A percentile compares a stretch with the other conserved stretches of the same genome.
Evolutionary conservation across 805 yeast genomes (phyloP).

Genomic region (Metschnikowia continentalis): DNA sequence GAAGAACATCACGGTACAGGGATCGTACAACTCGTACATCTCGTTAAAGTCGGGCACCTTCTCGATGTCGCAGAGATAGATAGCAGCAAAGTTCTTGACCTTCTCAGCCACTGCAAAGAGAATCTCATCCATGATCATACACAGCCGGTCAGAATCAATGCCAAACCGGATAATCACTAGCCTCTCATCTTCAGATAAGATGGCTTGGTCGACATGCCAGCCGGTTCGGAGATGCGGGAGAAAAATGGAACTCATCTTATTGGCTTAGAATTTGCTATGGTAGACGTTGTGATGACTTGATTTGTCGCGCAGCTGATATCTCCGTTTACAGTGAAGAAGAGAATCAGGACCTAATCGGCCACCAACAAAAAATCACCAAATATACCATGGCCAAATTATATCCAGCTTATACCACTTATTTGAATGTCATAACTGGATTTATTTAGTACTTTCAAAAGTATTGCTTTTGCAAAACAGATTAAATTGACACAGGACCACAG

Average conservation of each 20-base stretch:
- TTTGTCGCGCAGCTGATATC: conserved; percentile 1
- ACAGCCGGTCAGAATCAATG: conserved; percentile 65
- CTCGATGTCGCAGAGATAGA: conserved; percentile 84
- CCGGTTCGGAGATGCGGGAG: conserved; percentile 20
- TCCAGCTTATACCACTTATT: too few species aligned
- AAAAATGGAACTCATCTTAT: conserved; percentile 18
- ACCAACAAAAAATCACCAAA: too few species aligned
- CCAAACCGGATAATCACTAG: conserved; percentile 90
- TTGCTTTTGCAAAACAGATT: background rate
- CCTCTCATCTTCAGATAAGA: conserved; percentile 82
- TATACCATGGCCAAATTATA: too few species aligned
- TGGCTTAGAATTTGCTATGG: background rate
- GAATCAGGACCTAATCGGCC: background rate
- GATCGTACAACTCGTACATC: conserved; percentile 88
- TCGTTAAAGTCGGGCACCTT: conserved; percentile 84
- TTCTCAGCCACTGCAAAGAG: conserved; percentile 76
- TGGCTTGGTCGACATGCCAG: conserved; percentile 95
- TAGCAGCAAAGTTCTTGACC: conserved; percentile 80
- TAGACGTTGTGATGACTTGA: conserved; percentile 1
- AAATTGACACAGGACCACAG: background rate
- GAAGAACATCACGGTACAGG: conserved; percentile 90
- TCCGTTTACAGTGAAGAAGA: background rate
- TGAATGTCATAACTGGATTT: too few species aligned
- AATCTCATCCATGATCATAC: conserved; percentile 88
- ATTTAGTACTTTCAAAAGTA: too few species aligned